Conservation (phyloP, 345 rosid genomes). For the Murraya paniculata region DNA sequence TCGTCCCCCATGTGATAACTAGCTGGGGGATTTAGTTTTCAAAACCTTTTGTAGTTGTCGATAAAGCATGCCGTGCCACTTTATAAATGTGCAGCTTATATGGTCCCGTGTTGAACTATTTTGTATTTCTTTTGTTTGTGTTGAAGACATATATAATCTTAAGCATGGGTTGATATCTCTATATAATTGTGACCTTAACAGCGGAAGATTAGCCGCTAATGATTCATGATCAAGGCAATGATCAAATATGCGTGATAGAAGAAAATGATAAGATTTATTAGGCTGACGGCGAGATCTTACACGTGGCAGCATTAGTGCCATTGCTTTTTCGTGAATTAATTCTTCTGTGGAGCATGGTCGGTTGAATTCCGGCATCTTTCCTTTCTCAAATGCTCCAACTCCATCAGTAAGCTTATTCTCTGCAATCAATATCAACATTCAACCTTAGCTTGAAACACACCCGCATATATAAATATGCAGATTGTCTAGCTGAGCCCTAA, state of each 20-base stretch:
- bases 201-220: conserved; percentile 17
- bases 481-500: background rate
- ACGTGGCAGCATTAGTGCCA: conserved; percentile 41
- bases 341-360: conserved; percentile 46
- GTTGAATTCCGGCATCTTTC: conserved; percentile 50
- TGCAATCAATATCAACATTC: background rate
- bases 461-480: background rate
- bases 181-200: background rate
- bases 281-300: conserved; percentile 24
- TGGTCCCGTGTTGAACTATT: conserved; percentile 29
- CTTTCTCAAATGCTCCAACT: conserved; percentile 24
- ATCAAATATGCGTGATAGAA: conserved; percentile 32
- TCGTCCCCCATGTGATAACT: conserved; percentile 35
- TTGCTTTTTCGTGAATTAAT: conserved; percentile 39
- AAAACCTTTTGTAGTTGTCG: conserved; percentile 45
- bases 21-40: conserved; percentile 14
- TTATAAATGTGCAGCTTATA: conserved; percentile 22
- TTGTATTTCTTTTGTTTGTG: conserved; percentile 6
- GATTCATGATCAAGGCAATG: conserved; percentile 16
- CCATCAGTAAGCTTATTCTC: conserved; percentile 23
- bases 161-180: background rate
- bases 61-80: conserved; percentile 45
- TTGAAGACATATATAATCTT: background rate
- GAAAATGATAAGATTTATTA: conserved; percentile 35
- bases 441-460: background rate